Base-by-base conservation (phyloP, 208 protist genomes). In the Wallacemonas collosoma region DNA sequence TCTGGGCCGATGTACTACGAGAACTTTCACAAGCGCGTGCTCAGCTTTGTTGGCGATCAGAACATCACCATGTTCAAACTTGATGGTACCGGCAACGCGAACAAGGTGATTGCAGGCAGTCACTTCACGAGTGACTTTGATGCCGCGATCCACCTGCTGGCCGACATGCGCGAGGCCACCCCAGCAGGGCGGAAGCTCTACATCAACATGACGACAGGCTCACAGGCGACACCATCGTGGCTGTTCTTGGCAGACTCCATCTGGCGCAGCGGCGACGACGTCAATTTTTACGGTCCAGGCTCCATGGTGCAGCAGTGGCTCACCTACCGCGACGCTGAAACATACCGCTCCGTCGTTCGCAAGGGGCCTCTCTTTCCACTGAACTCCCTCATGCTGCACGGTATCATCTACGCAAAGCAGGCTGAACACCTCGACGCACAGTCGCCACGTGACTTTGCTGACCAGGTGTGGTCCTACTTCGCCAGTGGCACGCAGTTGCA, bases 51-150 rank as follows among this genome's bases (percentile, higher is more conserved):
- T 38, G 9, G 6, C 9, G 57, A 63, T 9, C 57, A 63, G 39
- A 63, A 63, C 57, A 44, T 63, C 57, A 63, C 57, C 17, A 63
- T 63, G 57, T 63, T 41, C 57, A 63, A 63, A 2, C 57, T 63
- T 9, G 57, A 63, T 38, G 57, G 57, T 1, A 63, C 57, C 12
- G 57, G 57, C 57, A 63, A 63, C 38, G 57, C 57, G 9, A 1
- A 63, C 57, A 63, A 63, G 57, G 57, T 63, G 9, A 63, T 63
- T n/a, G 17, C 57, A 4, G 57, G 57, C 17, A 63, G 57, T 38
- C 57, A n/a, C 57, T 63, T 63, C 57, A 63, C 57, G 9, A 63
- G 57, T n/a, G 57, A 63, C 57, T 63, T 63, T 63, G 57, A 63
- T 38, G 57, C 57, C 36, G 57, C 57, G 9, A 63, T 63, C 17